Percentiles rank a stretch among this genome's conserved stretches.
These are phyloP conservation scores for Tolypocladium tundrense DNA, from an alignment of 2,329 filamentous ascomycete species.

Conservation along the genomic window DNA sequence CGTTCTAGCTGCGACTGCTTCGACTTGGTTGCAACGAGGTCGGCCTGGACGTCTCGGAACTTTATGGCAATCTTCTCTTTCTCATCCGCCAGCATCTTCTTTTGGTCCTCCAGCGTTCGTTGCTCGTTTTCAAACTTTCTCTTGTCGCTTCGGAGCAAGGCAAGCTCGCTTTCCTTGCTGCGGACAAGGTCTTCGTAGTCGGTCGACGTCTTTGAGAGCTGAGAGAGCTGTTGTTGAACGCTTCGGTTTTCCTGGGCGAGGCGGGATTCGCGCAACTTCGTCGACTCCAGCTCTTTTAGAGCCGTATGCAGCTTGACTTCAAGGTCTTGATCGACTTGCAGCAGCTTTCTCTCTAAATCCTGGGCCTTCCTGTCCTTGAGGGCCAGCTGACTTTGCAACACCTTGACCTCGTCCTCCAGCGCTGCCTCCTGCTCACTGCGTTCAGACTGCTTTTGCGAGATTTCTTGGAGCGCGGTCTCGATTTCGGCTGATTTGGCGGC, in stretches of 20 bases:
- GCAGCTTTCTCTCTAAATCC: slow-evolving; percentile 74
- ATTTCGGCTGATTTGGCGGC: slow-evolving; percentile 57
- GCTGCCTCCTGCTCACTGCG: slow-evolving; percentile 66
- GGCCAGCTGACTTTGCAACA: slow-evolving; percentile 81
- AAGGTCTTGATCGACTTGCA: slow-evolving; percentile 79
- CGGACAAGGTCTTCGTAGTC: slow-evolving; percentile 91
- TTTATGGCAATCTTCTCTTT: slow-evolving; percentile 69
- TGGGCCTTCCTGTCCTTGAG: slow-evolving; percentile 84
- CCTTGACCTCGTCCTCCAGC: slow-evolving; percentile 74
- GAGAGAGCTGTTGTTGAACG: slow-evolving; percentile 73
- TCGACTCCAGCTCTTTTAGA: slow-evolving; percentile 68
- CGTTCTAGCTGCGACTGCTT: slow-evolving; percentile 78
- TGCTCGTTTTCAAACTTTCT: slow-evolving; percentile 76
- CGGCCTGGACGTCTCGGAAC: slow-evolving; percentile 76
- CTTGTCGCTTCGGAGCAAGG: slow-evolving; percentile 74
- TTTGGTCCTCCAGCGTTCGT: slow-evolving; percentile 69
- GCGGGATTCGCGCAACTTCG: slow-evolving; percentile 65
- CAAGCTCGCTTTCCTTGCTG: slow-evolving; percentile 87
- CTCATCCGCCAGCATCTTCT: slow-evolving; percentile 56
- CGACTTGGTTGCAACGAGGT: slow-evolving; percentile 76
- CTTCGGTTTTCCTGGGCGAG: slow-evolving; percentile 71
- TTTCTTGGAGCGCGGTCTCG: slow-evolving; percentile 59
- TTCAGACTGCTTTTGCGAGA: slow-evolving; percentile 61
- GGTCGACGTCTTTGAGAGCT: slow-evolving; percentile 83
- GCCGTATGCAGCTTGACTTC: slow-evolving; percentile 73